Base-by-base conservation (phyloP, 1,284 basidiomycete genomes). In the Coniophora puteana region DNA sequence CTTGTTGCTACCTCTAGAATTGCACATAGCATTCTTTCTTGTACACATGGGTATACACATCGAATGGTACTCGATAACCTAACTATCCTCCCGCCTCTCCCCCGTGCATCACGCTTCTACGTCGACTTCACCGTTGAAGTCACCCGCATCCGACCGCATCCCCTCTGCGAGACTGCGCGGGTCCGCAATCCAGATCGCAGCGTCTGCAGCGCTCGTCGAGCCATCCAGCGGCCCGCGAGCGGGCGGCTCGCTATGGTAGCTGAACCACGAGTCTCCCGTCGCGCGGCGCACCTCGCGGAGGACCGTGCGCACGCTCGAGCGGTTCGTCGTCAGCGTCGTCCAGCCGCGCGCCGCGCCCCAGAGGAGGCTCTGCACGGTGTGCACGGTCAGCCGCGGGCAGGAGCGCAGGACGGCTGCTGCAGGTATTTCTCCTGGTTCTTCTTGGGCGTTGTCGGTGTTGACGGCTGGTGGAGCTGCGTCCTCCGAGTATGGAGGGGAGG, bases 311-410 rank as follows among this genome's bases (percentile, higher is more conserved):
- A 90, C 78, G 48, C 88, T 88, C 24, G 82, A 74, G 51, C 78
- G 76, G 49, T 91, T 91, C 14, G 87, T 86, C 5, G 85, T 89
- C 35, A 92, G 65, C 16, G 86, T 91, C 42, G 89, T 91, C 83
- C 87, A 84, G 1, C 83, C 80, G 23, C 77, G 67, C 28, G 62
- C 65, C 0, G 83, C 79, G 18, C 88, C 89, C 59, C 76, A 76
- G 8, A 83, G 66, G 64, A 88, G 66, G 48, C 81, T 84, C 40
- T 78, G 71, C 12, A 83, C 75, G 0, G 84, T 89, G 51, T 88
- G 85, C n/a, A 28, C 74, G 1, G 83, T 85, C 31, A 85, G 63
- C 16, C 72, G 68, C 4, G 75, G 68, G 50, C 80, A 82, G 24
- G 69, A 68, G 42, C 70, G 76, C 27, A 70, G 76, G 23, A 78